These are phyloP conservation scores for Cinchona pubescens DNA, from an alignment of 257 asterid species.

Conservation along the genomic window DNA sequence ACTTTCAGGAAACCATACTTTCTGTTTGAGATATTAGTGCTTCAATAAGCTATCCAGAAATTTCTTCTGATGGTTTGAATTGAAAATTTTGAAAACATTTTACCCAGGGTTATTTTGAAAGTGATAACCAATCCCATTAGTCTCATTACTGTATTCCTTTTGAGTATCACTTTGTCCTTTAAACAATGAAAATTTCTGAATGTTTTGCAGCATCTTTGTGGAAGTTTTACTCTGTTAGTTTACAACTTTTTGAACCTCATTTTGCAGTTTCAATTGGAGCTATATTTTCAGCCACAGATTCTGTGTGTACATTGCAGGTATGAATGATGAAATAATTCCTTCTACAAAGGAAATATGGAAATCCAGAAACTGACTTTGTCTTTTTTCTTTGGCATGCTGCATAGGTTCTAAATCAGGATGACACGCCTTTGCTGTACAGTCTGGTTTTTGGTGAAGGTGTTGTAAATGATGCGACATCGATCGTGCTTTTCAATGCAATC, in stretches of 20 bases:
- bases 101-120: not conserved
- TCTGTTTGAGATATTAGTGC: not conserved
- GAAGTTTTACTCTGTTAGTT: not conserved
- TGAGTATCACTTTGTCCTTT: not conserved
- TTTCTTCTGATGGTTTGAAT: not conserved
- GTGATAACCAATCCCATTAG: not conserved
- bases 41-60: no score
- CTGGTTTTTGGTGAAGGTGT: constrained; percentile 85
- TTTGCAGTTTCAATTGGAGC: constrained; percentile 76
- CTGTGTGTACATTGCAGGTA: constrained; percentile 87
- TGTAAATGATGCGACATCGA: constrained; percentile 79
- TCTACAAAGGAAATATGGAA: not conserved
- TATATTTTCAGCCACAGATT: constrained; percentile 80
- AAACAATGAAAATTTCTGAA: not conserved
- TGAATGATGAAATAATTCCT: not conserved
- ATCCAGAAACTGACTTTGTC: constrained; percentile 3
- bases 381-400: constrained; percentile 11
- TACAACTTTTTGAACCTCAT: constrained; percentile 9
- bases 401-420: constrained; percentile 79
- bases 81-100: not conserved
- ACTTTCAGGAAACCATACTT: not conserved
- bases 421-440: constrained; percentile 67
- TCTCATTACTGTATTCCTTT: not conserved
- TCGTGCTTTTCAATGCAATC: constrained; percentile 76
- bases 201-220: not conserved